phyloP scores from a whole-genome alignment of 768 basidiomycete genomes.

The Dentipellis sp. region DNA sequence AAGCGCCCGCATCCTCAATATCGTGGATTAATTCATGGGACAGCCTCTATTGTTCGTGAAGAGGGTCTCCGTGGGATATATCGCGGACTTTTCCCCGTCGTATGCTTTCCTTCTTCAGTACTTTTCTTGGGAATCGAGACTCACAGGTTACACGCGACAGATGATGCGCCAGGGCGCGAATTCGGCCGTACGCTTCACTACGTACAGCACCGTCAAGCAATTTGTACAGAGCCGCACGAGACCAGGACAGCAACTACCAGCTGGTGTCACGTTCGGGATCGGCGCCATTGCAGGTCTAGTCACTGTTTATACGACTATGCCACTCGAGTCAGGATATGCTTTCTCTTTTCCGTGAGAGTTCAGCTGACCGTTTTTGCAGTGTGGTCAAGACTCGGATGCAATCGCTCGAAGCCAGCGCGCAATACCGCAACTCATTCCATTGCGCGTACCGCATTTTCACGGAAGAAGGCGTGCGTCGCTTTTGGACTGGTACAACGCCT shows the following conservation, averaged over 20 bases:
- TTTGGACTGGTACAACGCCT: conserved; percentile 97
- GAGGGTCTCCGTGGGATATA: conserved; percentile 86
- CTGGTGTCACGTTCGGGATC: conserved; percentile 86
- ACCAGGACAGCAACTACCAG: conserved; percentile 79
- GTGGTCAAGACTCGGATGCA: conserved; percentile 99
- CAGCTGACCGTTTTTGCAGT: conserved; percentile 28
- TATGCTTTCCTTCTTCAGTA: conserved; percentile 29
- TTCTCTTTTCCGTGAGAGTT: background rate
- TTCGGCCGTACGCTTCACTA: conserved; percentile 92
- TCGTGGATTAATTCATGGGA: conserved; percentile 82
- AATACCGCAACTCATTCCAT: conserved; percentile 92
- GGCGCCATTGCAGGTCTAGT: conserved; percentile 91
- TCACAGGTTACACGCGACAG: conserved; percentile 27
- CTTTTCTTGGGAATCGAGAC: background rate
- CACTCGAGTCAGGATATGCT: conserved; percentile 50
- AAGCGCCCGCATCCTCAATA: conserved; percentile 80
- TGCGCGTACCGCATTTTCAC: conserved; percentile 92
- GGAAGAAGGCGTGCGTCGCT: conserved; percentile 85
- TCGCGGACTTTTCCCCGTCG: conserved; percentile 88
- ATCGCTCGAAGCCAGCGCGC: conserved; percentile 67
- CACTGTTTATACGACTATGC: conserved; percentile 88
- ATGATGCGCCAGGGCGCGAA: conserved; percentile 98
- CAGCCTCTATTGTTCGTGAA: conserved; percentile 64
- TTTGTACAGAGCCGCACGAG: conserved; percentile 78
- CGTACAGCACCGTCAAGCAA: conserved; percentile 90